Conservation (phyloP, 805 yeast genomes). For the Starmerella kuoi region DNA sequence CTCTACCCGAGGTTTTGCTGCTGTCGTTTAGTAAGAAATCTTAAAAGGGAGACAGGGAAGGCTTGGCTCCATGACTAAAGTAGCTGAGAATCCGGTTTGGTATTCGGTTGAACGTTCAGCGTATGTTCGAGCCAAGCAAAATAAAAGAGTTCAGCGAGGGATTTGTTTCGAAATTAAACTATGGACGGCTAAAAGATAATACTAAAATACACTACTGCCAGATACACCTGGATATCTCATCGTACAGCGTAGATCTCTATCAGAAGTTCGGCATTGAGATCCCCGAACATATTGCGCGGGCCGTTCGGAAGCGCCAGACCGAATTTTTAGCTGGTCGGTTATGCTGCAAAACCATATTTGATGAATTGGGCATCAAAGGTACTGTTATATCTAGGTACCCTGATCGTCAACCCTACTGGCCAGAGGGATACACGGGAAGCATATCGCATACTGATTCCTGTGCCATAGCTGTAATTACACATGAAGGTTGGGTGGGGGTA, state of each 20-base stretch:
- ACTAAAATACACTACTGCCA: background rate
- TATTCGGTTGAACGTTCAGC: too few species aligned
- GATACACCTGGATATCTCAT: background rate
- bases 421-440: constrained; percentile 6
- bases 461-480: constrained; percentile 8
- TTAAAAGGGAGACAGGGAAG: too few species aligned
- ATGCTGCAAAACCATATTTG: constrained; percentile 5
- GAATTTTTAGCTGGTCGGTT: constrained; percentile 13
- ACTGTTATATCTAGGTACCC: background rate
- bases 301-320: constrained; percentile 9
- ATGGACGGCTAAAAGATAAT: background rate
- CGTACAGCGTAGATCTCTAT: background rate
- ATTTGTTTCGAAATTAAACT: background rate
- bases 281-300: constrained; percentile 2
- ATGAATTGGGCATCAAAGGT: background rate
- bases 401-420: constrained; percentile 12
- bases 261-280: background rate
- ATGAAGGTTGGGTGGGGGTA: constrained; percentile 6
- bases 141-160: background rate
- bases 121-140: too few species aligned
- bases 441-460: constrained; percentile 8
- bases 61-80: too few species aligned
- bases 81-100: too few species aligned
- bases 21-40: too few species aligned
- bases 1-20: too few species aligned